A percentile compares a stretch with the other conserved stretches of the same genome.
phyloP scores from a whole-genome alignment of 352 stramenopile species.

The Blastocystis sp. region DNA sequence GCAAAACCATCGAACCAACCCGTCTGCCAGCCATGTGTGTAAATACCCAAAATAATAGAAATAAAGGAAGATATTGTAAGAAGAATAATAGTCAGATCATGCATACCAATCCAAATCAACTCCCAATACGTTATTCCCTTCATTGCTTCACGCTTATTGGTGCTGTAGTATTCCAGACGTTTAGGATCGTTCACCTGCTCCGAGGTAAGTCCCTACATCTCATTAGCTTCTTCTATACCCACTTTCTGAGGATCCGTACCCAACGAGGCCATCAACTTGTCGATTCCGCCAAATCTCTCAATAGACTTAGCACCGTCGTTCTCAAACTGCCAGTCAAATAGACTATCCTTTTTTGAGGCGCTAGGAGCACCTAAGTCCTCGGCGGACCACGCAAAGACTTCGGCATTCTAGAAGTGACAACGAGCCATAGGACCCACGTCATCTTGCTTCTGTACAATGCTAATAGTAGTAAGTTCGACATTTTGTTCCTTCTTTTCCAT shows the following conservation, averaged over 20 bases:
- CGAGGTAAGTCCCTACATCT: slow-evolving; percentile 50
- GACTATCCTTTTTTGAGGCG: slow-evolving; percentile 50
- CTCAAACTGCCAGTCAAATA: slow-evolving; percentile 68
- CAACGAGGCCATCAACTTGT: slow-evolving; percentile 45
- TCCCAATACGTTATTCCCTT: slow-evolving; percentile 70
- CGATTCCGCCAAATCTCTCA: slow-evolving; percentile 44
- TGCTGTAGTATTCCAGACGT: slow-evolving; percentile 65
- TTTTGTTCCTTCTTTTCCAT: slow-evolving; percentile 61
- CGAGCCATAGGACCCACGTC: background rate
- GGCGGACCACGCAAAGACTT: background rate
- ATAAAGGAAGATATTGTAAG: slow-evolving; percentile 79
- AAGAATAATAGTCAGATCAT: slow-evolving; percentile 85
- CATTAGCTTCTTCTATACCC: background rate
- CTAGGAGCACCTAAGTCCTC: slow-evolving; percentile 37
- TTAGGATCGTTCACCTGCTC: slow-evolving; percentile 67
- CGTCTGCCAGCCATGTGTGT: slow-evolving; percentile 74
- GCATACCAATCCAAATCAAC: slow-evolving; percentile 83
- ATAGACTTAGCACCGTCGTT: slow-evolving; percentile 34
- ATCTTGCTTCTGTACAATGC: slow-evolving; percentile 15
- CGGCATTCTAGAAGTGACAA: slow-evolving; percentile 33
- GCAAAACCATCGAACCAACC: slow-evolving; percentile 83
- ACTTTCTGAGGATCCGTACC: slow-evolving; percentile 60
- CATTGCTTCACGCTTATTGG: slow-evolving; percentile 46
- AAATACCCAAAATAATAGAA: slow-evolving; percentile 77
- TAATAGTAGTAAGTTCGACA: slow-evolving; percentile 50